phyloP scores from a whole-genome alignment of 805 yeast genomes.

The Yamadazyma tumulicola region DNA sequence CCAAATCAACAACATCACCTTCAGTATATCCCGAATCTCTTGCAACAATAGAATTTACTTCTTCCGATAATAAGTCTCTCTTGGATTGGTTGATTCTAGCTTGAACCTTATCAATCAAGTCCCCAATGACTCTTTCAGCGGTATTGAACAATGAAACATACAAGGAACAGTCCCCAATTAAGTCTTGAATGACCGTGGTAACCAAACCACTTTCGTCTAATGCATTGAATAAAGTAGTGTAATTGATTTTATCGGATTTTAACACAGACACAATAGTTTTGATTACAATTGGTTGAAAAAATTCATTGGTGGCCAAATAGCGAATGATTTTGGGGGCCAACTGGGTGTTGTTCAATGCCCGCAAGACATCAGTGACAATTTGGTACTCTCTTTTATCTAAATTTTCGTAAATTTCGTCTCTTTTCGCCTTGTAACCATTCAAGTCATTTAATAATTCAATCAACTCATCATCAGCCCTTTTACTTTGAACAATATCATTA shows the following conservation, averaged over 20 bases:
- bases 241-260: slow-evolving; percentile 30
- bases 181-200: slow-evolving; percentile 29
- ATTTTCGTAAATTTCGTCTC: slow-evolving; percentile 25
- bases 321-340: slow-evolving; percentile 34
- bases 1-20: slow-evolving; percentile 8
- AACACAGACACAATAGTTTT: slow-evolving; percentile 25
- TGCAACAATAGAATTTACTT: slow-evolving; percentile 2
- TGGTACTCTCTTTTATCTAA: slow-evolving; percentile 35
- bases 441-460: slow-evolving; percentile 17
- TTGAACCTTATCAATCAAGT: slow-evolving; percentile 25
- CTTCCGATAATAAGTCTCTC: slow-evolving; percentile 13
- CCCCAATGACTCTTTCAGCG: slow-evolving; percentile 25
- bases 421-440: slow-evolving; percentile 22
- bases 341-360: slow-evolving; percentile 32
- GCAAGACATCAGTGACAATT: slow-evolving; percentile 38
- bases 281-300: slow-evolving; percentile 22
- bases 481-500: slow-evolving; percentile 13
- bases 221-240: slow-evolving; percentile 29
- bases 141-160: slow-evolving; percentile 31
- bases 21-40: slow-evolving; percentile 6
- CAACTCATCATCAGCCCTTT: slow-evolving; percentile 17
- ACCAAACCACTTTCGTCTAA: slow-evolving; percentile 37
- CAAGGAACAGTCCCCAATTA: slow-evolving; percentile 36
- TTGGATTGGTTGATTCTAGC: slow-evolving; percentile 16
- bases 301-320: slow-evolving; percentile 23